Evolutionary conservation across 108 stramenopile species (phyloP), one percentile per base, ranked within the genome.

Genomic region (Hondaea fermentalgiana): DNA sequence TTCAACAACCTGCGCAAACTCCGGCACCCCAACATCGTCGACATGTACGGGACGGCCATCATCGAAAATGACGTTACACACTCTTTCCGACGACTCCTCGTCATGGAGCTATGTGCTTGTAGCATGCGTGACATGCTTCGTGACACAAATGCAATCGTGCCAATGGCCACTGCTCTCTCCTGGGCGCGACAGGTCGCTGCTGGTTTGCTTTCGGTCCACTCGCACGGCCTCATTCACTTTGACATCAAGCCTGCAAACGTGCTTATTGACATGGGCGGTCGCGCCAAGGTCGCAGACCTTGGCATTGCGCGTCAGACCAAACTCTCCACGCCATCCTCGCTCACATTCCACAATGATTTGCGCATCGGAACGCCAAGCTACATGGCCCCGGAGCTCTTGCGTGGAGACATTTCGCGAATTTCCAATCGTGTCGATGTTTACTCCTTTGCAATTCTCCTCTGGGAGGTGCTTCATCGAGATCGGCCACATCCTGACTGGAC

Each of bases 201-300:
- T 16, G 94, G 92, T 12, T 95, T 91, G 14, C 19, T 5, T 12
- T 87, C 72, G 29, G 16, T 91, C 87, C 47, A 97, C 94, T 1
- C 87, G 93, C 57, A 92, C 92, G 3, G 96, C 90, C 89, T 97
- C 92, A 47, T 88, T 71, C 88, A 97, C 96, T 87, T 93, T 35
- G 91, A 89, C 83, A 57, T 91, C 72, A 89, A 89, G 60, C 88
- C 91, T 19, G 87, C 87, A 42, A 88, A 88, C 44, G 72, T 90
- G n/a, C 35, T 88, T 5, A 17, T 90, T 12, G 28, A 64, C 47
- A 17, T 51, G 44, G 44, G 23, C 8, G 89, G 89, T 44, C 58
- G 58, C 8, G 89, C 72, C 2, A 89, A 89, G 87, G 5, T 89
- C 25, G 72, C 45, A 4, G 89, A 87, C 44, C 76, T 87, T 4